Conservation (phyloP, 2,329 filamentous ascomycete species). For the Diplodia mutila region DNA sequence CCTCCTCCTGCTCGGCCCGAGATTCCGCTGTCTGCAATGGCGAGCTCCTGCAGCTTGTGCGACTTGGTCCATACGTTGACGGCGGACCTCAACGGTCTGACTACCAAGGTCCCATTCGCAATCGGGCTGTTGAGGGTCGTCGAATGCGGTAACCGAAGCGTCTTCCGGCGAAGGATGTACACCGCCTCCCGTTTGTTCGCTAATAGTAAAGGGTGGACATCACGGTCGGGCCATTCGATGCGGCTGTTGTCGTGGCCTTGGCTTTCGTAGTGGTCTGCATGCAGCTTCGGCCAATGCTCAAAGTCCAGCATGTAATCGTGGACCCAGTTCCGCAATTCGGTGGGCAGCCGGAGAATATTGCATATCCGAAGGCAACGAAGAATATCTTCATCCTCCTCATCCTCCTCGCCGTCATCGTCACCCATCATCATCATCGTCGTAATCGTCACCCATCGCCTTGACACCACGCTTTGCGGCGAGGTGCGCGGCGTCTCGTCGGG, state of each 20-base stretch:
- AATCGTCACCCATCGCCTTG: too few relatives aligned
- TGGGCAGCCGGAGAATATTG: conserved; percentile 22
- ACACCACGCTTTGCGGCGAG: too few relatives aligned
- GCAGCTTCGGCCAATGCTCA: conserved; percentile 4
- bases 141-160: conserved; percentile 16
- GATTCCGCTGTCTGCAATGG: too few relatives aligned
- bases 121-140: conserved; percentile 10
- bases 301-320: conserved; percentile 22
- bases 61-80: conserved; percentile 12
- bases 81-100: conserved; percentile 15
- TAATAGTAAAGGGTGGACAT: conserved; percentile 8
- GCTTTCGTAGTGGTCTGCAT: conserved; percentile 16
- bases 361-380: too few relatives aligned
- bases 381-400: too few relatives aligned
- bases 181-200: conserved; percentile 19
- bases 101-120: not conserved
- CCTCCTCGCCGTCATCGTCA: too few relatives aligned
- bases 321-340: conserved; percentile 25
- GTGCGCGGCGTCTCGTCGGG: too few relatives aligned
- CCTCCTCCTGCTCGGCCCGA: too few relatives aligned
- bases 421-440: too few relatives aligned
- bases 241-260: conserved; percentile 12
- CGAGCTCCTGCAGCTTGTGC: conserved; percentile 24
- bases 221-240: conserved; percentile 5
- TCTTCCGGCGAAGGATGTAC: conserved; percentile 23